Conservation (phyloP, 495 filamentous ascomycete genomes). For the Paragyromitra xinjiangensis region DNA sequence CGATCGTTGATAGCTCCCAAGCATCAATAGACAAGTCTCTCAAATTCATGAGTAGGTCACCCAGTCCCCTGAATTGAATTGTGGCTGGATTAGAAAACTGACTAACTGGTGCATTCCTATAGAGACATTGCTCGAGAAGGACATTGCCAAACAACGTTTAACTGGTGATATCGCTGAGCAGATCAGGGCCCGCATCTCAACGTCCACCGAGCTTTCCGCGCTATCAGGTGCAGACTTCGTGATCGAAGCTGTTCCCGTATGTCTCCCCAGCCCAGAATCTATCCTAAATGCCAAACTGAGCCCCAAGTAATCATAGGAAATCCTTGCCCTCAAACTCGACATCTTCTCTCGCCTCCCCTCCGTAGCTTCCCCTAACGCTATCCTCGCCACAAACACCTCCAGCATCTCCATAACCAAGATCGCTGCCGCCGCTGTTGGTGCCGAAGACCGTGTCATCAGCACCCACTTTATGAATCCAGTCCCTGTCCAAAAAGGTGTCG, state of each 20-base stretch:
- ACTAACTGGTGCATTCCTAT: not conserved
- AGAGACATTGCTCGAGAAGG: constrained; percentile 93
- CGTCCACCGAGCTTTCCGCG: constrained; percentile 77
- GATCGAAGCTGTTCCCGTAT: constrained; percentile 87
- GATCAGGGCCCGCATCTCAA: constrained; percentile 70
- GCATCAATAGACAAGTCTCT: constrained; percentile 90
- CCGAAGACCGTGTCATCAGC: constrained; percentile 85
- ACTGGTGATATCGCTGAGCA: constrained; percentile 79
- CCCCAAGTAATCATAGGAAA: constrained; percentile 65
- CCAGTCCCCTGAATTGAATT: constrained; percentile 15
- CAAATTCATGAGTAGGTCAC: constrained; percentile 75
- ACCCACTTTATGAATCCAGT: constrained; percentile 99
- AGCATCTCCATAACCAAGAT: constrained; percentile 98
- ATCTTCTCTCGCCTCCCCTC: constrained; percentile 88
- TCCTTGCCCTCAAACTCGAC: constrained; percentile 80
- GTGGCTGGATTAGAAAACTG: constrained; percentile 5
- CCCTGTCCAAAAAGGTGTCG: constrained; percentile 94
- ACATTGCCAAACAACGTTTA: constrained; percentile 83
- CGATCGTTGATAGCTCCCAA: constrained; percentile 83
- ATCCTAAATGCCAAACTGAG: not conserved
- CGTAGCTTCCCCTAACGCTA: constrained; percentile 84
- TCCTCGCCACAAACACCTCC: constrained; percentile 96
- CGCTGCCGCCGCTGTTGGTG: constrained; percentile 79
- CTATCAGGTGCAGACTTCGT: constrained; percentile 92
- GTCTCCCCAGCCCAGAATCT: not conserved